Conservation (phyloP, 1,139 yeast species). For the Debaryomycetaceae sp. region DNA sequence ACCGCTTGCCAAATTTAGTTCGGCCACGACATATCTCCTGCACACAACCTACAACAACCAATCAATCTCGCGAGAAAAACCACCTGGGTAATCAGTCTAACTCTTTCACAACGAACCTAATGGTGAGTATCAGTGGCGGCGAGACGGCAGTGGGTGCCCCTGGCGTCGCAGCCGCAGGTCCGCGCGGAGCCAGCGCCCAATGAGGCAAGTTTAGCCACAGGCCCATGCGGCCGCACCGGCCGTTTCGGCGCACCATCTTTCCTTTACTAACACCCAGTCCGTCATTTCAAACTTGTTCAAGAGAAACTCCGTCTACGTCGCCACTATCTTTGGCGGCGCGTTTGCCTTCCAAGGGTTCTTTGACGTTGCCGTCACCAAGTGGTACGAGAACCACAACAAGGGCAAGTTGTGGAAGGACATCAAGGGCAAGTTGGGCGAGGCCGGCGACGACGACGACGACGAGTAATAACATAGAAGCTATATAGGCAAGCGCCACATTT, state of each 20-base stretch:
- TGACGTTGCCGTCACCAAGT: conserved; percentile 70
- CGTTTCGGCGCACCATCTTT: background rate
- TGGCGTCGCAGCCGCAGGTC: too few relatives aligned
- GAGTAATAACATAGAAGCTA: conserved; percentile 22
- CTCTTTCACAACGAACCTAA: too few relatives aligned
- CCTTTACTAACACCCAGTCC: conserved; percentile 8
- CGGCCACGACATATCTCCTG: too few relatives aligned
- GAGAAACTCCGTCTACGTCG: conserved; percentile 91
- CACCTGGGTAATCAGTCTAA: too few relatives aligned
- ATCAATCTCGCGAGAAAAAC: too few relatives aligned
- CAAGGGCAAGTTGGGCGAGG: conserved; percentile 58
- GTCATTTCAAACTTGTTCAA: conserved; percentile 55
- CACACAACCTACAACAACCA: too few relatives aligned
- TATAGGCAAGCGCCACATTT: background rate
- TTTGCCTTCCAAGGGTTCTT: conserved; percentile 86
- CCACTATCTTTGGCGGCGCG: conserved; percentile 79
- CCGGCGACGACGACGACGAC: conserved; percentile 59
- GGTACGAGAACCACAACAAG: conserved; percentile 85
- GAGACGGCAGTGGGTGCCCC: too few relatives aligned
- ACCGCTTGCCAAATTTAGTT: too few relatives aligned
- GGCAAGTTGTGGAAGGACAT: conserved; percentile 98
- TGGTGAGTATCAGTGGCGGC: too few relatives aligned
- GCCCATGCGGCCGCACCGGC: background rate
- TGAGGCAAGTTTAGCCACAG: conserved; percentile 2
- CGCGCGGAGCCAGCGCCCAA: too few relatives aligned